Evolutionary conservation across 2,329 filamentous ascomycete species (phyloP).

Genomic region (Epichloe scottii): DNA sequence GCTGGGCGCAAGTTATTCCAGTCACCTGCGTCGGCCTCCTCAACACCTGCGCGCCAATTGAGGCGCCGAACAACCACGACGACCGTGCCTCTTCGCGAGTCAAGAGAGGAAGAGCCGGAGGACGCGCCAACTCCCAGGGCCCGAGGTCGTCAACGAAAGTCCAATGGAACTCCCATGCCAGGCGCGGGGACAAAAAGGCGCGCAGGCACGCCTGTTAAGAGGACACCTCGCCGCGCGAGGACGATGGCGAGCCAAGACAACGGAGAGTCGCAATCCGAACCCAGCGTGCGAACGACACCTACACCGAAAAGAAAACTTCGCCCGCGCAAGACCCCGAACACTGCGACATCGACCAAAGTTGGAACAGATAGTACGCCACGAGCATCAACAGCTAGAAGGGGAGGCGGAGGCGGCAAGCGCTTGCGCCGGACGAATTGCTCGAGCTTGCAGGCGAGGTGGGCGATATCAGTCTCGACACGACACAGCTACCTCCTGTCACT

Average conservation of each 20-base stretch:
- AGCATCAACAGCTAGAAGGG: conserved; percentile 8
- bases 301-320: conserved; percentile 16
- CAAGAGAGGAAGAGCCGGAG: conserved; percentile 19
- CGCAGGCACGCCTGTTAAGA: conserved; percentile 31
- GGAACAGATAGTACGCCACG: conserved; percentile 9
- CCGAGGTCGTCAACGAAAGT: conserved; percentile 34
- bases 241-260: conserved; percentile 16
- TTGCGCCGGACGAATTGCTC: conserved; percentile 16
- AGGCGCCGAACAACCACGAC: conserved; percentile 32
- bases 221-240: conserved; percentile 22
- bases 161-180: conserved; percentile 40
- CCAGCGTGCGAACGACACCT: conserved; percentile 18
- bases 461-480: conserved; percentile 7
- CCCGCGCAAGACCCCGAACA: conserved; percentile 15
- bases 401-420: conserved; percentile 12
- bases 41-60: conserved; percentile 16
- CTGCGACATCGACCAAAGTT: conserved; percentile 12
- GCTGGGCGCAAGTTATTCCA: conserved; percentile 31
- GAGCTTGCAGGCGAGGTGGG: conserved; percentile 13
- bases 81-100: conserved; percentile 37
- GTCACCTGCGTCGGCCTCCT: conserved; percentile 27
- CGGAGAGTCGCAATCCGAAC: conserved; percentile 12
- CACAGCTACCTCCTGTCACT: conserved; percentile 7
- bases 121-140: conserved; percentile 26
- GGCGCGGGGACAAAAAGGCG: conserved; percentile 30